These are phyloP conservation scores for Aspergillus carbonarius DNA, from an alignment of 2,329 filamentous ascomycete species.

Conservation along the genomic window DNA sequence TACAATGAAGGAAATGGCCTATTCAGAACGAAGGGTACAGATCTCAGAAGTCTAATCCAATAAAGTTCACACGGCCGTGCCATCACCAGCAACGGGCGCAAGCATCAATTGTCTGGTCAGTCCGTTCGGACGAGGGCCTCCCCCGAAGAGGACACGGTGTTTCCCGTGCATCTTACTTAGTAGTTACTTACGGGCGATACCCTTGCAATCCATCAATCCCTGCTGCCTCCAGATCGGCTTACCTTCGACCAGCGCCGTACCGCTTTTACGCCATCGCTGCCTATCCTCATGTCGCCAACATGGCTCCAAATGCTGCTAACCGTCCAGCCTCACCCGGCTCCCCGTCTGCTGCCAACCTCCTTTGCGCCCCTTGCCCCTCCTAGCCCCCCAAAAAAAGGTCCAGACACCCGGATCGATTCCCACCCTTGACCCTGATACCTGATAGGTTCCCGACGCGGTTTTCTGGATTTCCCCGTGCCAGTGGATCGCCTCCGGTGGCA, in stretches of 20 bases:
- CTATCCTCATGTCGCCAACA: background rate
- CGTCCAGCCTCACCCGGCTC: background rate
- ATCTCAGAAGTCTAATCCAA: background rate
- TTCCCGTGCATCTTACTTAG: constrained; percentile 16
- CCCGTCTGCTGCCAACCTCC: background rate
- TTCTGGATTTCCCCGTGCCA: constrained; percentile 16
- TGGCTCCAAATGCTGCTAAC: background rate
- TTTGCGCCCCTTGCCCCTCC: constrained; percentile 5
- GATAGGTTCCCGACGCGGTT: constrained; percentile 18
- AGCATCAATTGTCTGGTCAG: background rate
- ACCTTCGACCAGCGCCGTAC: background rate
- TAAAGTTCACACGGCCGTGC: background rate
- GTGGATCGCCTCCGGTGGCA: constrained; percentile 18
- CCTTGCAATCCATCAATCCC: background rate
- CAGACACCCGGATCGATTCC: constrained; percentile 5
- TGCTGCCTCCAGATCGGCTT: constrained; percentile 1
- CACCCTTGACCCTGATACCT: background rate
- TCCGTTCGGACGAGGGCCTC: constrained; percentile 6
- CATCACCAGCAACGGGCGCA: background rate
- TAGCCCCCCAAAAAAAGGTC: constrained; percentile 12
- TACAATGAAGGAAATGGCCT: too few species aligned
- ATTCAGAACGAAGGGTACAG: too few species aligned
- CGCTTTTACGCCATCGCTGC: background rate
- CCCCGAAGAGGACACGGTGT: constrained; percentile 32
- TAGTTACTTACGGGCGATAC: background rate